Base-by-base conservation (phyloP, 176 grass and related monocot genomes). In the Dendrocalamus sinicus region DNA sequence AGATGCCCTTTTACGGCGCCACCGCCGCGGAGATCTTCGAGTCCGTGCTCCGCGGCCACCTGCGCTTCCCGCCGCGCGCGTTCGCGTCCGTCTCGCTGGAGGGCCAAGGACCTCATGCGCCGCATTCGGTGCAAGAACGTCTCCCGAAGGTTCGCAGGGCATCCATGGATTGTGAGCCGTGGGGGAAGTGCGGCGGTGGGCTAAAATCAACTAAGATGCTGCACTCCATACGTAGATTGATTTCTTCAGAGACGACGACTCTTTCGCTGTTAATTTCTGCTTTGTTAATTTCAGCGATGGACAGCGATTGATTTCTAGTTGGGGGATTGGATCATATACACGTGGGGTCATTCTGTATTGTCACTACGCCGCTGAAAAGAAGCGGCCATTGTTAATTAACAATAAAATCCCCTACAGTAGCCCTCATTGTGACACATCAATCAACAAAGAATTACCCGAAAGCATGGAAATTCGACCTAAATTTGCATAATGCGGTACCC, bases 71-170 rank as follows among this genome's bases (percentile, higher is more conserved):
- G 19, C 70, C 89, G 45, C 85, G 84, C 39, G 65, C 88, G 0
- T 96, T 96, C 87, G 70, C 86, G 0, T 39, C n/a, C 40, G 87
- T 93, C 22, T 92, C 94, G 24, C 91, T 92, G 4, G 73, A 78
- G 75, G 26, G 94, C 94, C 23, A 97, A 97, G 92, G 92, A 97
- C 77, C 86, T 97, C 51, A 63, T 94, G 64, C 87, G 90, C 52
- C 88, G 89, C 73, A 97, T 97, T 92, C 85, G 94, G 35, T 94
- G 85, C 85, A 91, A 66, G 87, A 92, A 97, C 80, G 88, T 82
- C 80, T 90, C 88, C 2, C 80, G 94, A 2, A 81, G 92, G 41
- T 60, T 97, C 83, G 26, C 82, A 90, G 91, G 78, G 73, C 93
- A 94, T 79, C 93, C 93, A 11, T 92, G 30, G 30, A 95, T 92